Percentiles rank a stretch among this genome's conserved stretches.
Evolutionary conservation across 768 basidiomycete genomes (phyloP).

Genomic region (Phylloporus rhodoxanthus): DNA sequence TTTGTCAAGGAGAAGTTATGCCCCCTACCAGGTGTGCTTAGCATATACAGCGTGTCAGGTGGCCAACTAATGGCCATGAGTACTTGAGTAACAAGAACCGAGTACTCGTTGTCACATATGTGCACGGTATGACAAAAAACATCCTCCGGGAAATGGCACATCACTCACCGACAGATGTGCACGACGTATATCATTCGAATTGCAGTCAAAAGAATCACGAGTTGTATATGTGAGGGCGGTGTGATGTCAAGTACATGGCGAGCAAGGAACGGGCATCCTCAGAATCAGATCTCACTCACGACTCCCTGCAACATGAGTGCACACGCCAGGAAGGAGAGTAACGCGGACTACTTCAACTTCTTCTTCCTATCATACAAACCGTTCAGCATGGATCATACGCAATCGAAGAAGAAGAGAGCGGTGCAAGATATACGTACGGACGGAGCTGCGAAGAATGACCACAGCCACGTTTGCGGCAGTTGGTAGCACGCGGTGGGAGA

Average conservation of each 20-base stretch:
- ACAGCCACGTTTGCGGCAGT: conserved; percentile 95
- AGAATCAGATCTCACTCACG: neutral
- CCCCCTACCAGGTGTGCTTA: too few relatives aligned
- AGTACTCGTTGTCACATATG: too few relatives aligned
- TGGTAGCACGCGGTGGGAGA: conserved; percentile 97
- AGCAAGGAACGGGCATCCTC: neutral
- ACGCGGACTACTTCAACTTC: conserved; percentile 77
- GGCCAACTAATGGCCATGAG: too few relatives aligned
- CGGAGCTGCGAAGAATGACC: conserved; percentile 89
- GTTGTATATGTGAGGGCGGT: conserved; percentile 10
- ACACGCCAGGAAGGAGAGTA: neutral
- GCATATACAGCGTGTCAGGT: too few relatives aligned
- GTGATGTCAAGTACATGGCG: conserved; percentile 20
- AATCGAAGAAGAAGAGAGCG: neutral
- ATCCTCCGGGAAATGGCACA: neutral
- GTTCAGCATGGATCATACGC: neutral
- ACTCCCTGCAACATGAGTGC: neutral
- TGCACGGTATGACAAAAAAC: too few relatives aligned
- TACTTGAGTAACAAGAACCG: too few relatives aligned
- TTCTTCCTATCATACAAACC: conserved; percentile 59
- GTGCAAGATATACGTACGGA: conserved; percentile 53
- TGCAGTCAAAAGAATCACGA: neutral
- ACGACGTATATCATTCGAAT: neutral
- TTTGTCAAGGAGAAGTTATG: too few relatives aligned
- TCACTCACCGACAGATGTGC: neutral